Evolutionary conservation across 2,329 filamentous ascomycete genomes (phyloP).

Genomic region (Aspergillus jensenii): DNA sequence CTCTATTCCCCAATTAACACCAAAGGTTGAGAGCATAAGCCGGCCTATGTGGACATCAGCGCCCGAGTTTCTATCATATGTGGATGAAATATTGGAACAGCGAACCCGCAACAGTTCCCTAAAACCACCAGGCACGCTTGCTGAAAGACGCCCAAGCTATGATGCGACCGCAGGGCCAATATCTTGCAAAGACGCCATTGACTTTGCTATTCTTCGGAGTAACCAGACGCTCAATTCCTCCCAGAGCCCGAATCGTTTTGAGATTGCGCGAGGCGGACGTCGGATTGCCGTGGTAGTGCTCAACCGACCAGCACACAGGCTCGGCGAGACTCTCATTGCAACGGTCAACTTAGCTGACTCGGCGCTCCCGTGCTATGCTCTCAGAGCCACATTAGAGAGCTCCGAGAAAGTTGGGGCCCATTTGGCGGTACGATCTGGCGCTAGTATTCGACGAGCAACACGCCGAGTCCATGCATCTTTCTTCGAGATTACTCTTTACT

Average conservation of each 20-base stretch:
- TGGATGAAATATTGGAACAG: slow-evolving; percentile 69
- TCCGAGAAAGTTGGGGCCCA: slow-evolving; percentile 77
- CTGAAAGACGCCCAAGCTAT: slow-evolving; percentile 57
- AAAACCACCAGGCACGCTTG: slow-evolving; percentile 70
- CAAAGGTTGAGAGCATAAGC: slow-evolving; percentile 41
- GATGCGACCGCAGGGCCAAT: slow-evolving; percentile 53
- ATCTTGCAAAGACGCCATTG: slow-evolving; percentile 80
- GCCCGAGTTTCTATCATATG: slow-evolving; percentile 72
- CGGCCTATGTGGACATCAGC: slow-evolving; percentile 48
- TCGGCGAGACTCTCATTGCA: slow-evolving; percentile 83
- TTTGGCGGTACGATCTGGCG: slow-evolving; percentile 79
- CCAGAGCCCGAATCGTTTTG: slow-evolving; percentile 87
- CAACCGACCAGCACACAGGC: slow-evolving; percentile 79
- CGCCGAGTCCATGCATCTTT: slow-evolving; percentile 74
- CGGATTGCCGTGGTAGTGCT: slow-evolving; percentile 90
- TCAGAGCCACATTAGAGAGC: slow-evolving; percentile 82
- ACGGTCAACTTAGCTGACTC: slow-evolving; percentile 79
- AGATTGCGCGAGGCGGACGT: slow-evolving; percentile 88
- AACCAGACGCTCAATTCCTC: slow-evolving; percentile 67
- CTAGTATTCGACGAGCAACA: slow-evolving; percentile 83
- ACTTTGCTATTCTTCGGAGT: slow-evolving; percentile 83
- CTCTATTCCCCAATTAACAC: slow-evolving; percentile 31
- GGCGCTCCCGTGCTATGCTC: slow-evolving; percentile 78
- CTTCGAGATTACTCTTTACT: slow-evolving; percentile 80
- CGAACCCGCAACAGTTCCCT: slow-evolving; percentile 53